Conservation (phyloP, 176 grass and related monocot species). For the Cocos nucifera region DNA sequence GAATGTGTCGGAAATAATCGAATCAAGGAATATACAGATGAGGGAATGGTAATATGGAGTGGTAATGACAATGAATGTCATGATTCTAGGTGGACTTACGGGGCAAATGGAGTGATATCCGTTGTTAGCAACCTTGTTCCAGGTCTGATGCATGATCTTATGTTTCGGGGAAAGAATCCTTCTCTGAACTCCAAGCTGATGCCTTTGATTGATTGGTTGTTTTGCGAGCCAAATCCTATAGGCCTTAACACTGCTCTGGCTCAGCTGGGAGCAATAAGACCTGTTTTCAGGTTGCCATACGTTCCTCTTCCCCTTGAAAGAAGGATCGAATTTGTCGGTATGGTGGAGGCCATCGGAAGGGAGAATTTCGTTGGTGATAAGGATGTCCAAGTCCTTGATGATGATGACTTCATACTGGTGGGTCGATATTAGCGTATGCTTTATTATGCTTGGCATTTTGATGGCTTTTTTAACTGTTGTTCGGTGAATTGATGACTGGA, state of each 20-base stretch:
- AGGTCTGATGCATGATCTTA: conserved; percentile 50
- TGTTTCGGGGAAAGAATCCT: conserved; percentile 49
- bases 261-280: conserved; percentile 23
- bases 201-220: conserved; percentile 28
- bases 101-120: conserved; percentile 70
- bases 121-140: conserved; percentile 80
- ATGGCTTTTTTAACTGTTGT: not conserved
- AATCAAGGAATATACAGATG: conserved; percentile 50
- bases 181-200: conserved; percentile 30
- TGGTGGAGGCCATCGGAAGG: conserved; percentile 40
- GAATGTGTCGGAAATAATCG: conserved; percentile 74
- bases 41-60: conserved; percentile 66
- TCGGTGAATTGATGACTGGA: not conserved
- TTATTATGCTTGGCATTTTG: not conserved
- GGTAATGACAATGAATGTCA: conserved; percentile 67
- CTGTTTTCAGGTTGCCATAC: conserved; percentile 26
- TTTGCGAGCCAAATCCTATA: conserved; percentile 24
- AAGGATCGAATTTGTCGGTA: conserved; percentile 23
- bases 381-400: conserved; percentile 51
- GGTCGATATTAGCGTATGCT: conserved; percentile 41
- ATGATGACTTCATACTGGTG: conserved; percentile 72
- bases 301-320: conserved; percentile 22
- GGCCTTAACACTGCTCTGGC: conserved; percentile 31
- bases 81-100: conserved; percentile 65
- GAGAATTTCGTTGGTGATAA: conserved; percentile 65